phyloP scores from a whole-genome alignment of 257 asterid species.

The Solanum lignicaule region DNA sequence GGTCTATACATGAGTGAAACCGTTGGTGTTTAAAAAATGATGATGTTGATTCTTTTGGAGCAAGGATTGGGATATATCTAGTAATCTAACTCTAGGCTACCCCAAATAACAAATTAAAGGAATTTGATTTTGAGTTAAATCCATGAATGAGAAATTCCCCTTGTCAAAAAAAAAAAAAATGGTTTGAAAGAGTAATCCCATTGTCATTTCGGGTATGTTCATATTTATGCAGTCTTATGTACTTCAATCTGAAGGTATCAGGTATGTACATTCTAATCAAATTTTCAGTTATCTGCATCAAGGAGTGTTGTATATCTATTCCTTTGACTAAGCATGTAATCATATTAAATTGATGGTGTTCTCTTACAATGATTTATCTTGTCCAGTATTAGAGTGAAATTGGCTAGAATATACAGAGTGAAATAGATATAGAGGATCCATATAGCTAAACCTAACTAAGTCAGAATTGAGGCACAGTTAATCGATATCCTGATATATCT shows the following conservation, averaged over 20 bases:
- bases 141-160: background rate
- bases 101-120: background rate
- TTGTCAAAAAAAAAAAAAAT: background rate
- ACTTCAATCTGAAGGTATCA: background rate
- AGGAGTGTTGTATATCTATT: background rate
- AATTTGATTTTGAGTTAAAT: background rate
- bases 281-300: background rate
- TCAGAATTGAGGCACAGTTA: background rate
- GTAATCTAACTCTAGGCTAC: background rate
- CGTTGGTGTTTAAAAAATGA: background rate
- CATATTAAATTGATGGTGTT: background rate
- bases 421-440: background rate
- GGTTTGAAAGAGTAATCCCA: background rate
- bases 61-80: background rate
- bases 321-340: background rate
- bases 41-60: background rate
- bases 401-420: background rate
- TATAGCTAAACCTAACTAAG: background rate
- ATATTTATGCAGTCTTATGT: background rate
- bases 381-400: background rate
- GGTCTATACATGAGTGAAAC: background rate
- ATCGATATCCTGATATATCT: background rate
- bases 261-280: background rate
- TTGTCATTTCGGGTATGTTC: background rate
- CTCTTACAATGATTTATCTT: background rate